Evolutionary conservation across 2,329 filamentous ascomycete genomes (phyloP), one percentile per base, ranked within the genome.

Genomic region (Aspergillus phoenicis): DNA sequence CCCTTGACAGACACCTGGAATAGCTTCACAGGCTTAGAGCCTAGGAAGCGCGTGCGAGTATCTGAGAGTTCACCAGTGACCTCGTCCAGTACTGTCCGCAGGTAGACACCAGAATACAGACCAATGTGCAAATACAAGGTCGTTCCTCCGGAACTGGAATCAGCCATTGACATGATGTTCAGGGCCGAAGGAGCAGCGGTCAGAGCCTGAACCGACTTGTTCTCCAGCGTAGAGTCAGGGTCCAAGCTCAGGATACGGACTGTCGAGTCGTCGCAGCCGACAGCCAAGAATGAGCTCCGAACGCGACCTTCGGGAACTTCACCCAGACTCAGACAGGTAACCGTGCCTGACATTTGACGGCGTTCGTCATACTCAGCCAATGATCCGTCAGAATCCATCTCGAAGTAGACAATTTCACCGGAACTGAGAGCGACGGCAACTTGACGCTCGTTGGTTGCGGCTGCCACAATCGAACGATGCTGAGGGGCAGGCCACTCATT

Each of bases 391-490:
- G 87, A 85, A 71, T 97, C 95, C 87, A 97, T 94, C 75, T 99
- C 96, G 68, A 99, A 99, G 73, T 98, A 99, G 45, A 97, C 91
- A 64, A 99, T 94, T 75, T 99, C 95, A 39, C 94, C 94, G 8
- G 93, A 97, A 73, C 93, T 98, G 26, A 99, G 82, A 1, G 95
- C 95, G 53, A 98, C 89, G 3, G 93, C 93, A 26, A 99, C 91
- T 77, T 99, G 95, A 45, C 91, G 87, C 69, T 94, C 89, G 71
- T 99, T 99, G 15, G 94, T 95, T 1, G 94, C 89, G 36, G 94
- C 96, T 8, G 94, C 92, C 51, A 98, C 93, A 65, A 99, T 98
- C 0, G 94, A 96, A 22, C 95, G 87, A 81, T 99, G 94, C 68
- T 96, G 90, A 0, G 96, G 96, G 5, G 91, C 90, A 13, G 91